These are phyloP conservation scores for Leavenworthia alabamica DNA, from an alignment of 345 rosid species.

Conservation along the genomic window DNA sequence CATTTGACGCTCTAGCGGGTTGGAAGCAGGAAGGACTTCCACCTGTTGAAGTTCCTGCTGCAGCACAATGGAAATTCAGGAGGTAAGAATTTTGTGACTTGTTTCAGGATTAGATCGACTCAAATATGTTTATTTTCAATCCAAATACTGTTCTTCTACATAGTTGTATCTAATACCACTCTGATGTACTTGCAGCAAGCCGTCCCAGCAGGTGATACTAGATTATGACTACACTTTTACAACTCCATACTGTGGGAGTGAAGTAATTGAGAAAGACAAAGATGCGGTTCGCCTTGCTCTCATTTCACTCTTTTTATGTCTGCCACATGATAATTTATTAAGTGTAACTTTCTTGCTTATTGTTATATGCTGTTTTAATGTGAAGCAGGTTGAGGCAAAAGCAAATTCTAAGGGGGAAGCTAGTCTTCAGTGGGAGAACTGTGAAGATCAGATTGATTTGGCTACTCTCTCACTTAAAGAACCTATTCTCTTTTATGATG, in stretches of 20 bases:
- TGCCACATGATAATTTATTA: neutral
- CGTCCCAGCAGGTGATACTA: constrained; percentile 80
- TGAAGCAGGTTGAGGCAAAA: constrained; percentile 19
- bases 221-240: constrained; percentile 98
- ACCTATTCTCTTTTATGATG: constrained; percentile 97
- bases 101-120: neutral
- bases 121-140: neutral
- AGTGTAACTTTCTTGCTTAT: neutral
- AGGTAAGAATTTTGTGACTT: constrained; percentile 44
- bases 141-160: neutral
- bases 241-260: constrained; percentile 85
- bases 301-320: neutral
- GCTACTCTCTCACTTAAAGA: constrained; percentile 72
- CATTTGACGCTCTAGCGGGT: constrained; percentile 76
- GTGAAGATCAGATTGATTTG: constrained; percentile 65
- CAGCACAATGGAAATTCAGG: constrained; percentile 87
- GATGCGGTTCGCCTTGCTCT: constrained; percentile 37
- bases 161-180: constrained; percentile 6
- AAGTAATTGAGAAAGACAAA: constrained; percentile 38
- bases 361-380: constrained; percentile 1
- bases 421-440: constrained; percentile 70
- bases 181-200: constrained; percentile 63
- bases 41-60: constrained; percentile 94
- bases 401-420: constrained; percentile 17
- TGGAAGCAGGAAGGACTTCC: constrained; percentile 87